phyloP scores from a whole-genome alignment of 768 basidiomycete genomes.

The Lactarius hatsudake region DNA sequence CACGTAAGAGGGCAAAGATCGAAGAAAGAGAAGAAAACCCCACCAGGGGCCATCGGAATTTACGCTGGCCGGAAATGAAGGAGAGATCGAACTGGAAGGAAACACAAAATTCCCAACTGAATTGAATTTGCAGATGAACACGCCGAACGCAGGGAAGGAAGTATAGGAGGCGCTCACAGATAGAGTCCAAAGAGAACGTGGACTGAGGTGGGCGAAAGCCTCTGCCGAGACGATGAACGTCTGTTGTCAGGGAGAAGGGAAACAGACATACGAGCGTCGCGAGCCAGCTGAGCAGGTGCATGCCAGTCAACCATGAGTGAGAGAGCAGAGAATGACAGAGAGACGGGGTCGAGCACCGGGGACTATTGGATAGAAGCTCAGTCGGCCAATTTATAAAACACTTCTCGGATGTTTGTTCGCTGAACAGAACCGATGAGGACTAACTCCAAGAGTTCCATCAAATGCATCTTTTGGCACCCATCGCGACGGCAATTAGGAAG shows the following conservation, averaged over 20 bases:
- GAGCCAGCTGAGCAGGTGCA: constrained; percentile 38
- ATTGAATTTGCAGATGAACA: not conserved
- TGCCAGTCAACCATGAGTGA: constrained; percentile 40
- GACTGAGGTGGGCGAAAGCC: constrained; percentile 41
- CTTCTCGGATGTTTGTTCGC: not conserved
- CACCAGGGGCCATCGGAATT: constrained; percentile 49
- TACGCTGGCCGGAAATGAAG: constrained; percentile 40
- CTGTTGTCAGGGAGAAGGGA: not conserved
- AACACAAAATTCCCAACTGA: constrained; percentile 45
- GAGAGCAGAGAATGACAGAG: constrained; percentile 5
- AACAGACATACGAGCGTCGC: constrained; percentile 36
- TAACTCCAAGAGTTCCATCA: constrained; percentile 3
- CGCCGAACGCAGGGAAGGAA: not conserved
- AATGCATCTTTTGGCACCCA: not conserved
- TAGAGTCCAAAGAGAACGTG: constrained; percentile 47
- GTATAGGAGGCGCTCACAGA: constrained; percentile 36
- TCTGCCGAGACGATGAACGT: constrained; percentile 29
- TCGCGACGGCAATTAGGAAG: constrained; percentile 17
- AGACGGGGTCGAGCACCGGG: constrained; percentile 8
- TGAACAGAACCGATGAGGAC: constrained; percentile 1
- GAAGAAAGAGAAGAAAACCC: constrained; percentile 6
- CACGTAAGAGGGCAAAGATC: not conserved
- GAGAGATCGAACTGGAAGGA: constrained; percentile 45
- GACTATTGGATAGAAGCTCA: constrained; percentile 7
- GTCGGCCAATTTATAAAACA: constrained; percentile 11